phyloP scores from a whole-genome alignment of 2,329 filamentous ascomycete species.

The Helotiales sp. region DNA sequence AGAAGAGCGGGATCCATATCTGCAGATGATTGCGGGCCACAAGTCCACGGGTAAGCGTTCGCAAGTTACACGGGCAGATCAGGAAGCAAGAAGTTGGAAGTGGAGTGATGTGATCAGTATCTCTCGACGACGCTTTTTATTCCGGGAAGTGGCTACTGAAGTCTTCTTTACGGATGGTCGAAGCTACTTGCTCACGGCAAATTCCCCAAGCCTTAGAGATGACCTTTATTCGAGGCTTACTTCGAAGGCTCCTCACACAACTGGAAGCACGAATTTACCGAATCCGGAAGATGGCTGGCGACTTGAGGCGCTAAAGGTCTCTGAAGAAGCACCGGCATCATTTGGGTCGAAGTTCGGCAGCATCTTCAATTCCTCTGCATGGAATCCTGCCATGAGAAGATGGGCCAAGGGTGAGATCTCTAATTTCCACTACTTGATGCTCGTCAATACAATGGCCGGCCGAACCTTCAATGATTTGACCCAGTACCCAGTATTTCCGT shows the following conservation, averaged over 20 bases:
- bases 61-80: conserved; percentile 60
- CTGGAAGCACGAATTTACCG: conserved; percentile 64
- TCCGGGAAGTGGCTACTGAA: conserved; percentile 94
- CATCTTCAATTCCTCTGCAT: conserved; percentile 81
- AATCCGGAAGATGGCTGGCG: conserved; percentile 91
- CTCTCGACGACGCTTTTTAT: conserved; percentile 91
- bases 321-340: conserved; percentile 58
- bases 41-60: conserved; percentile 61
- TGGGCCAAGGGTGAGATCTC: conserved; percentile 96
- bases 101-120: conserved; percentile 95
- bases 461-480: conserved; percentile 97
- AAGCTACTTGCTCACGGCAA: conserved; percentile 88
- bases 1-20: conserved; percentile 92
- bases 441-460: conserved; percentile 96
- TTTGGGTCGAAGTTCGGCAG: conserved; percentile 89
- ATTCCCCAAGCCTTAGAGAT: conserved; percentile 72
- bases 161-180: conserved; percentile 96
- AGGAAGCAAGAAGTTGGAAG: conserved; percentile 86
- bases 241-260: conserved; percentile 77
- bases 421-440: conserved; percentile 98
- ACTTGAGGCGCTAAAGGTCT: conserved; percentile 75
- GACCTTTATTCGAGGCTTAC: conserved; percentile 77
- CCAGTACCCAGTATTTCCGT: conserved; percentile 97
- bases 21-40: conserved; percentile 84
- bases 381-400: conserved; percentile 80